These are phyloP conservation scores for Persicaria maculosa DNA, from an alignment of 148 eudicot genomes.

Conservation along the genomic window DNA sequence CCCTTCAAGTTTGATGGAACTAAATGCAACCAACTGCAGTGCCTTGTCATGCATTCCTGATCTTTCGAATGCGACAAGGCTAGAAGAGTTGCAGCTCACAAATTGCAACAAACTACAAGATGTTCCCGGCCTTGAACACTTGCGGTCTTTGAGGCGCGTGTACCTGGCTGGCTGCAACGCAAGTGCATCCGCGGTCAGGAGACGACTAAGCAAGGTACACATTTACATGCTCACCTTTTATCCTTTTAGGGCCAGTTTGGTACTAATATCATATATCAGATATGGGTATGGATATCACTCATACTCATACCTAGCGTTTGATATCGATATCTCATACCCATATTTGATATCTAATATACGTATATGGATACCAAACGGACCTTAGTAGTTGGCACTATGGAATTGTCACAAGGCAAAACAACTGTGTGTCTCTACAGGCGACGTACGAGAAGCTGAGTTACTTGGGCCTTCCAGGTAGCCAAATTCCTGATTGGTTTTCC, in stretches of 20 bases:
- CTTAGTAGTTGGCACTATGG: not conserved
- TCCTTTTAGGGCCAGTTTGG: not conserved
- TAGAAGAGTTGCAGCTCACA: slow-evolving; percentile 40
- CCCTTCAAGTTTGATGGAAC: slow-evolving; percentile 42
- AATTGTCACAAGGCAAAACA: not conserved
- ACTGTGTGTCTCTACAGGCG: slow-evolving; percentile 28
- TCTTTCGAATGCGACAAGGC: slow-evolving; percentile 36
- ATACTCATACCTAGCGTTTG: no score
- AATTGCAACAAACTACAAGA: slow-evolving; percentile 41
- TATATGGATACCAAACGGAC: no score
- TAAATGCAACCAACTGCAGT: slow-evolving; percentile 47
- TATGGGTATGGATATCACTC: no score
- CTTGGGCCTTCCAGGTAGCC: slow-evolving; percentile 40
- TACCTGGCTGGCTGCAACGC: slow-evolving; percentile 47
- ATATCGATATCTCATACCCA: no score
- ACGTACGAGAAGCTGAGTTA: slow-evolving; percentile 33
- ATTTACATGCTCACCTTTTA: slow-evolving; percentile 16
- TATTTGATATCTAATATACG: no score
- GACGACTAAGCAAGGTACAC: slow-evolving; percentile 37
- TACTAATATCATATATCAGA: no score
- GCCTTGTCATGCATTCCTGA: slow-evolving; percentile 33
- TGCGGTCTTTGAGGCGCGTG: slow-evolving; percentile 45
- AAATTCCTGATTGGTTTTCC: slow-evolving; percentile 57
- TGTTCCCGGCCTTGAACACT: slow-evolving; percentile 49
- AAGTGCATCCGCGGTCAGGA: slow-evolving; percentile 22